Conservation (phyloP, 2,329 filamentous ascomycete species). For the Colletotrichum camelliae region DNA sequence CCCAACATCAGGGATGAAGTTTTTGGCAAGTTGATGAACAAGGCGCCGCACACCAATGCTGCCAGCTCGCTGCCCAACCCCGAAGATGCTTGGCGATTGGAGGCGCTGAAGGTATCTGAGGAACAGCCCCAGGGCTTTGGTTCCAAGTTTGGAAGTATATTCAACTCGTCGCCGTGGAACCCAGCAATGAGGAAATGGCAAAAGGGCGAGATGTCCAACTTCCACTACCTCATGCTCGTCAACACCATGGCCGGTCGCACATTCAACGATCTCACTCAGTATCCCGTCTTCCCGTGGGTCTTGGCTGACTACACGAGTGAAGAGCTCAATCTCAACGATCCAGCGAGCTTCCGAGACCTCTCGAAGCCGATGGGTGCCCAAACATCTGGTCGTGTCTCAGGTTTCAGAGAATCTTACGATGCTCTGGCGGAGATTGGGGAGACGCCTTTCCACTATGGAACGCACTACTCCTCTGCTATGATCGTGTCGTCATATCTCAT, state of each 20-base stretch:
- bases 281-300: slow-evolving; percentile 98
- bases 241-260: slow-evolving; percentile 97
- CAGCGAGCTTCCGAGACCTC: slow-evolving; percentile 85
- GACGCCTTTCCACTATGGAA: slow-evolving; percentile 94
- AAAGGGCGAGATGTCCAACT: slow-evolving; percentile 95
- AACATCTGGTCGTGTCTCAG: slow-evolving; percentile 73
- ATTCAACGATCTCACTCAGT: slow-evolving; percentile 98
- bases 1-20: slow-evolving; percentile 78
- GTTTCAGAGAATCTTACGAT: slow-evolving; percentile 84
- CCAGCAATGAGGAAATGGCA: slow-evolving; percentile 90
- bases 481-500: slow-evolving; percentile 97
- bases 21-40: slow-evolving; percentile 74
- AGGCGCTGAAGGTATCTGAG: slow-evolving; percentile 75
- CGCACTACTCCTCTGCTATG: slow-evolving; percentile 99
- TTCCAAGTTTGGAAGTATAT: slow-evolving; percentile 90
- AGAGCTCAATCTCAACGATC: slow-evolving; percentile 85
- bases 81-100: slow-evolving; percentile 91
- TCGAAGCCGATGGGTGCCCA: slow-evolving; percentile 98
- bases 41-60: slow-evolving; percentile 81
- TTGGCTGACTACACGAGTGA: slow-evolving; percentile 95
- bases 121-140: slow-evolving; percentile 71
- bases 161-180: slow-evolving; percentile 82
- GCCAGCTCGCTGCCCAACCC: slow-evolving; percentile 73
- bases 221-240: slow-evolving; percentile 97
- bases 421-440: slow-evolving; percentile 92